Evolutionary conservation across 331 rosid species (phyloP), one percentile per base, ranked within the genome.

Genomic region (Quercus tomentella): DNA sequence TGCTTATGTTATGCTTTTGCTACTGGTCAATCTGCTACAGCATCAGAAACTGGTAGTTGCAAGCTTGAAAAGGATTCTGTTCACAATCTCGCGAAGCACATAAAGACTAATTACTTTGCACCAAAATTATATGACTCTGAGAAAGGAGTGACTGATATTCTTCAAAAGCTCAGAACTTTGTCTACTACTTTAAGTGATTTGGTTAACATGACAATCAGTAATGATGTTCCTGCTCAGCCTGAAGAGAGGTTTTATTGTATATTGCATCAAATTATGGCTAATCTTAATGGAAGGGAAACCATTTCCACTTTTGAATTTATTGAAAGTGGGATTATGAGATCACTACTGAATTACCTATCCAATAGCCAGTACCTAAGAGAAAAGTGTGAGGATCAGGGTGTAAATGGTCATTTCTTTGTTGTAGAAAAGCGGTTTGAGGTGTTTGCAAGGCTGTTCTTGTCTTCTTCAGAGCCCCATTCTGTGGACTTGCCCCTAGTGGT

Each of bases 251-350:
- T 84, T 72, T 87, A 80, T 79, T 72, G 75, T 75, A 73, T 89
- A 76, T 80, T 93, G 78, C 79, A 79, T 84, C 90, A 89, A 83
- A 82, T 96, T 70, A 79, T 96, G 87, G 89, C 82, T 76, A 90
- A 81, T 89, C 92, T 96, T 56, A 81, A 86, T 66, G 93, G 97
- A 80, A 85, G 83, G 70, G 99, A 96, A 70, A 89, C 92, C 79
- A 90, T 96, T 83, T 96, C 99, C 74, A 96, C 99, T 65, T 96
- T 96, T 87, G 99, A 96, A 75, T 96, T 96, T 79, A 84, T 92
- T 74, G 99, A 96, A 83, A 93, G 98, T 86, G 98, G 98, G 82
- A 84, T 96, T 41, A 90, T 89, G 74, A 92, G 89, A 80, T 89
- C 98, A 51, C 87, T 96, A 62, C 83, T 84, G 62, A 93, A 85